phyloP scores from a whole-genome alignment of 441 rosid species.

The Brassica balearica region DNA sequence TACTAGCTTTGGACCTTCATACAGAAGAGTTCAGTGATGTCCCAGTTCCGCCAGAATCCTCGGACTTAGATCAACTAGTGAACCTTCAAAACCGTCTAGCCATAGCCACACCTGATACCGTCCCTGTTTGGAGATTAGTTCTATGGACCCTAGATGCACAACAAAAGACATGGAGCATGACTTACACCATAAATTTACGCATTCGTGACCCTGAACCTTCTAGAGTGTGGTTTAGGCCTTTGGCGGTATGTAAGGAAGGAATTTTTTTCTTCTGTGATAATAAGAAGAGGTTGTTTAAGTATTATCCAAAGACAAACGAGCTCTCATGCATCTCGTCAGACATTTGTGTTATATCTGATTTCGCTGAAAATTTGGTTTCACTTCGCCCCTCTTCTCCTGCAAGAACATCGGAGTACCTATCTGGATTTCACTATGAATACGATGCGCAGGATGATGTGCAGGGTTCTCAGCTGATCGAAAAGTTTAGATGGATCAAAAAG shows the following conservation, averaged over 20 bases:
- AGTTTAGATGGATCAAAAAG: background rate
- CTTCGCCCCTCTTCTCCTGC: background rate
- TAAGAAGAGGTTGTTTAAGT: background rate
- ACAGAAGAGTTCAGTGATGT: background rate
- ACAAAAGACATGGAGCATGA: background rate
- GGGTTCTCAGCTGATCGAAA: background rate
- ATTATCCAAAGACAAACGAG: background rate
- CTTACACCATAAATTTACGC: background rate
- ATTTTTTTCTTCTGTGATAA: background rate
- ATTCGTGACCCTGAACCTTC: background rate
- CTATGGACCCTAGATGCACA: background rate
- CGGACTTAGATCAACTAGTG: background rate
- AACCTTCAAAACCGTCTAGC: background rate
- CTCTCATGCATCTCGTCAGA: background rate
- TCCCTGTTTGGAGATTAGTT: background rate
- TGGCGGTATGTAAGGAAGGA: background rate
- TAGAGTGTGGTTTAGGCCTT: background rate
- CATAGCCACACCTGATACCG: background rate
- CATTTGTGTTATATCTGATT: background rate
- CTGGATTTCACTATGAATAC: background rate
- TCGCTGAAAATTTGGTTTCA: background rate
- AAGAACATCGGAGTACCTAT: background rate
- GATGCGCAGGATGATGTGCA: background rate
- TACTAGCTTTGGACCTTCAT: slow-evolving; percentile 3
- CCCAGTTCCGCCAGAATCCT: background rate